These are phyloP conservation scores for Corniculantispora saksenae DNA, from an alignment of 2,329 filamentous ascomycete genomes.

Conservation along the genomic window DNA sequence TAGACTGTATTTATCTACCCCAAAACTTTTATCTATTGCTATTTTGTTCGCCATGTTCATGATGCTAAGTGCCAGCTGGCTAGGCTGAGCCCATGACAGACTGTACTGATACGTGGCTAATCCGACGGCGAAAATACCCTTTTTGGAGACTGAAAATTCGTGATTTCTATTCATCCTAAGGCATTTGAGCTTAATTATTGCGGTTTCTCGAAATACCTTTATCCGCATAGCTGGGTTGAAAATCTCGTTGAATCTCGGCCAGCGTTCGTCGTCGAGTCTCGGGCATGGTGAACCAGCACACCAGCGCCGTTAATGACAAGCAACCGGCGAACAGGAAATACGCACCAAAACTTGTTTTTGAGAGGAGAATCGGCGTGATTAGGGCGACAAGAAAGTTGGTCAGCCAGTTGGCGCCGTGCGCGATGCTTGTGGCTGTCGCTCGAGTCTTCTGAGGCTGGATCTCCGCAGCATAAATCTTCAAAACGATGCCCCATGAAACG, in stretches of 20 bases:
- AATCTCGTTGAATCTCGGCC: slow-evolving; percentile 35
- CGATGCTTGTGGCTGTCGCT: slow-evolving; percentile 30
- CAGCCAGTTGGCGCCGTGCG: slow-evolving; percentile 42
- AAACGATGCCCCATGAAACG: slow-evolving; percentile 53
- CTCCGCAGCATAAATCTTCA: slow-evolving; percentile 56
- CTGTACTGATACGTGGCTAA: no score
- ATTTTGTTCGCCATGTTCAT: no score
- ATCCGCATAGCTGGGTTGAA: background rate
- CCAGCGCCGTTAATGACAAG: slow-evolving; percentile 37
- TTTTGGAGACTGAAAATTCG: no score
- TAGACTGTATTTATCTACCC: no score
- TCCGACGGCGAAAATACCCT: no score
- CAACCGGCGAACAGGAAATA: slow-evolving; percentile 49
- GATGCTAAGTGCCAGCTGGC: no score
- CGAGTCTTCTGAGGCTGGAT: slow-evolving; percentile 57
- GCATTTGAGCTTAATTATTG: no score
- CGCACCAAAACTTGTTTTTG: slow-evolving; percentile 41
- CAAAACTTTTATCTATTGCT: no score
- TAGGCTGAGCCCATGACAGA: no score
- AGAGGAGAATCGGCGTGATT: slow-evolving; percentile 42
- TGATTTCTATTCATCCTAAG: no score
- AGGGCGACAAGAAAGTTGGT: slow-evolving; percentile 49
- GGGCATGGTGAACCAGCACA: slow-evolving; percentile 41
- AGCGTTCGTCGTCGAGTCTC: slow-evolving; percentile 45
- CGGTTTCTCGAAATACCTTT: background rate